Base-by-base conservation (phyloP, 805 yeast species). In the Saccharomycopsis sp. region DNA sequence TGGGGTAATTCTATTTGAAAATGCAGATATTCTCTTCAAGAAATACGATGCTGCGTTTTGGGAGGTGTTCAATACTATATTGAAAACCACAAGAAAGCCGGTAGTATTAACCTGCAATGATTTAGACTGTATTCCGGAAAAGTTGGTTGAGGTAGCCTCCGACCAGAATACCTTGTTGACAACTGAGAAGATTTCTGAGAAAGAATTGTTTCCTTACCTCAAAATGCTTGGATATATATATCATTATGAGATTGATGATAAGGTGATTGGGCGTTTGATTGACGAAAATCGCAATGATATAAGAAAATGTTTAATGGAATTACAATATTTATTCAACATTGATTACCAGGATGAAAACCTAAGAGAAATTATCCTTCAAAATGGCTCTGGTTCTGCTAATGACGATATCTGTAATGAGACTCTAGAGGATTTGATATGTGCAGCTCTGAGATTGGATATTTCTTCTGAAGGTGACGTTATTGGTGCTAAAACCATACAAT, bases 41-140 rank as follows among this genome's bases (percentile, higher is more conserved):
- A 82, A 79, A 47, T 83, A 80, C 35, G 98, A 94, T 65, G 82
- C 80, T 58, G 83, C 83, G 1, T 92, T 93, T 67, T 94, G 97
- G 97, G 67, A 76, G 0, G 83, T 86, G 1, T 76, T 90, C 1
- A 80, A 79, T 52, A 85, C 82, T 54, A 75, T 89, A 14, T 70
- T 90, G 47, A 75, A 76, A 42, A 77, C 79, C 17, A 78, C 89
- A 0, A 75, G 89, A 63, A 72, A 92, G 56, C 96, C 96, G 0
- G 77, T 89, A 0, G 77, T 88, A 0, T 62, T 89, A 14, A 85
- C 91, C 0, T 87, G 92, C 66, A 72, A 76, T 5, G 82, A 81
- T 61, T 56, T 73, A 1, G 66, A 68, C 8, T 73, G 70, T 38
- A 69, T 86, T 3, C 91, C 91, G 0, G 64, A 66, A 29, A 73